Evolutionary conservation across 768 basidiomycete species (phyloP).

Genomic region (Lactarius trivialis): DNA sequence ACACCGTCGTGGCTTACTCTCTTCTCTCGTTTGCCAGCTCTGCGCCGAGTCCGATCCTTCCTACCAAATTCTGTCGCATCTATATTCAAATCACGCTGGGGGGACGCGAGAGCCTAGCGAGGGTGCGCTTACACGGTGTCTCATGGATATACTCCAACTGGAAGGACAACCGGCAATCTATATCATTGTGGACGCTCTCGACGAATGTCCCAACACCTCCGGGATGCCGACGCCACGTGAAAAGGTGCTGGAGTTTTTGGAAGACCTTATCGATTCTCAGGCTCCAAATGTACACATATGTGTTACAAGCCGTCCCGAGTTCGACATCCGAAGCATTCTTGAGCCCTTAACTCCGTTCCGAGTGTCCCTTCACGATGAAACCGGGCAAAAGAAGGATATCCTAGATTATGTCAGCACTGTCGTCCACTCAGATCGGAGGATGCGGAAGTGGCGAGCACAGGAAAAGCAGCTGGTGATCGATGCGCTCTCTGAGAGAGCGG

Average conservation of each 20-base stretch:
- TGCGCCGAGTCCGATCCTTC: neutral
- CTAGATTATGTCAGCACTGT: neutral
- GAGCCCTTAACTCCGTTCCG: neutral
- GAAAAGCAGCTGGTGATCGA: neutral
- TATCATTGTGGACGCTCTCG: neutral
- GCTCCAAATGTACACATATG: neutral
- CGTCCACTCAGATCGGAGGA: neutral
- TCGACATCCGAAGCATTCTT: neutral
- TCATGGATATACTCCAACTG: neutral
- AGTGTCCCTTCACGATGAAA: neutral
- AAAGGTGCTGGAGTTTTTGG: neutral
- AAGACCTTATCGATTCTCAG: neutral
- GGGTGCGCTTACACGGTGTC: neutral
- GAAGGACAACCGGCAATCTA: neutral
- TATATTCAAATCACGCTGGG: neutral
- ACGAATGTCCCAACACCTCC: neutral
- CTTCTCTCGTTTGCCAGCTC: neutral
- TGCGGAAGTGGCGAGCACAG: neutral
- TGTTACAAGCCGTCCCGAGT: neutral
- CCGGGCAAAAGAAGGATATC: neutral
- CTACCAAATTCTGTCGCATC: neutral
- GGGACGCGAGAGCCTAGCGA: neutral
- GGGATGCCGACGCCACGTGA: neutral
- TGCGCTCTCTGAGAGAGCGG: neutral
- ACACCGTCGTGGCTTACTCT: neutral